These are phyloP conservation scores for Neurospora sp. DNA, from an alignment of 495 filamentous ascomycete genomes.

Conservation along the genomic window DNA sequence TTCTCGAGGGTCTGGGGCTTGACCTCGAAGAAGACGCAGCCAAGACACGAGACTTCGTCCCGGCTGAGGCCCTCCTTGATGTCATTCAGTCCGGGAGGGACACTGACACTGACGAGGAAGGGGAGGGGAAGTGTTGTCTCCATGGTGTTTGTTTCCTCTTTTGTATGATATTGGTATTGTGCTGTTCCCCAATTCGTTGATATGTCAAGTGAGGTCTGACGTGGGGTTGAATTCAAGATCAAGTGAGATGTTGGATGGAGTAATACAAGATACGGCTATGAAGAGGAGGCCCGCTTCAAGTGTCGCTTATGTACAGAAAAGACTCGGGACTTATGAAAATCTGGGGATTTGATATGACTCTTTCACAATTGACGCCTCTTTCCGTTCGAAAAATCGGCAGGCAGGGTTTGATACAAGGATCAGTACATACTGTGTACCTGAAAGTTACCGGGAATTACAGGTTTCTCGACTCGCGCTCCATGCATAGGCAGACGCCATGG, in stretches of 20 bases:
- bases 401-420: neutral
- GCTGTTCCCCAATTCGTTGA: neutral
- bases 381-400: neutral
- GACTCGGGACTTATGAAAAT: neutral
- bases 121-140: slow-evolving; percentile 46
- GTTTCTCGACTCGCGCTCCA: neutral
- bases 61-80: slow-evolving; percentile 46
- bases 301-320: neutral
- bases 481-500: neutral
- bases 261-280: neutral
- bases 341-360: neutral
- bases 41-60: slow-evolving; percentile 69
- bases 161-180: neutral
- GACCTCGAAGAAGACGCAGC: slow-evolving; percentile 62
- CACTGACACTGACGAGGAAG: slow-evolving; percentile 48
- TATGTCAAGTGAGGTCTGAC: neutral
- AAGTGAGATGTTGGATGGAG: neutral
- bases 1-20: slow-evolving; percentile 44
- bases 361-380: neutral
- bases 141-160: slow-evolving; percentile 24
- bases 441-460: neutral
- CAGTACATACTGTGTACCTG: neutral
- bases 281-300: neutral
- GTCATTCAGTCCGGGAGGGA: slow-evolving; percentile 40
- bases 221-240: neutral